Evolutionary conservation across 2,329 filamentous ascomycete species (phyloP).

Genomic region (Zymoseptoria passerinii): DNA sequence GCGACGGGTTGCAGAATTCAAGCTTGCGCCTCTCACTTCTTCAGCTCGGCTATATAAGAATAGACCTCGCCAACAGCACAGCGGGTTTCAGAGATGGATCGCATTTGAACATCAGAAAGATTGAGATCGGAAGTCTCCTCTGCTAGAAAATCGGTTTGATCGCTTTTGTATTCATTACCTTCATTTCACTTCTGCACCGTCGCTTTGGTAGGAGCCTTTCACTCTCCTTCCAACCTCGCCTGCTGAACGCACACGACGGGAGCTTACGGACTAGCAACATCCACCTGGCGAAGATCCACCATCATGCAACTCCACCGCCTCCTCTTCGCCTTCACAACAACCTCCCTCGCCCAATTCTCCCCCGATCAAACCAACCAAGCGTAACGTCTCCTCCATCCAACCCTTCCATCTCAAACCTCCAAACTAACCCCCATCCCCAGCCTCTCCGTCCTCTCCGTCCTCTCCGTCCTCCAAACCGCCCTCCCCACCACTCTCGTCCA

Average conservation of each 20-base stretch:
- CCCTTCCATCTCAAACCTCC: neutral
- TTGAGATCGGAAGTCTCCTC: too few relatives aligned
- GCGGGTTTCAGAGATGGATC: neutral
- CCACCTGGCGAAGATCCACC: neutral
- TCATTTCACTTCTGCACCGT: neutral
- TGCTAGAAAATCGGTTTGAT: too few relatives aligned
- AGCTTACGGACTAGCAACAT: too few relatives aligned
- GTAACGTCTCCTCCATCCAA: neutral
- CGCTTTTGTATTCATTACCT: too few relatives aligned
- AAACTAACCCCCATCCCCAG: conserved; percentile 12
- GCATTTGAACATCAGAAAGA: too few relatives aligned
- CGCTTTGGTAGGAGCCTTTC: neutral
- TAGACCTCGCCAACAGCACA: neutral
- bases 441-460: conserved; percentile 34
- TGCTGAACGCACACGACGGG: neutral
- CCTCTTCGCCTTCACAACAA: neutral
- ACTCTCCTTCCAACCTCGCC: neutral
- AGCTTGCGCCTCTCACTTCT: neutral
- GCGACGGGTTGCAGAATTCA: neutral
- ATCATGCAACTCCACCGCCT: neutral
- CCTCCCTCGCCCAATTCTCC: neutral
- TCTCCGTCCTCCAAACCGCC: conserved; percentile 38
- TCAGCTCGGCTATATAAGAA: neutral
- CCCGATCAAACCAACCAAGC: neutral
- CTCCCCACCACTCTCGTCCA: conserved; percentile 35